Evolutionary conservation across 2,329 filamentous ascomycete genomes (phyloP).

Genomic region (Trichoderma sp.): DNA sequence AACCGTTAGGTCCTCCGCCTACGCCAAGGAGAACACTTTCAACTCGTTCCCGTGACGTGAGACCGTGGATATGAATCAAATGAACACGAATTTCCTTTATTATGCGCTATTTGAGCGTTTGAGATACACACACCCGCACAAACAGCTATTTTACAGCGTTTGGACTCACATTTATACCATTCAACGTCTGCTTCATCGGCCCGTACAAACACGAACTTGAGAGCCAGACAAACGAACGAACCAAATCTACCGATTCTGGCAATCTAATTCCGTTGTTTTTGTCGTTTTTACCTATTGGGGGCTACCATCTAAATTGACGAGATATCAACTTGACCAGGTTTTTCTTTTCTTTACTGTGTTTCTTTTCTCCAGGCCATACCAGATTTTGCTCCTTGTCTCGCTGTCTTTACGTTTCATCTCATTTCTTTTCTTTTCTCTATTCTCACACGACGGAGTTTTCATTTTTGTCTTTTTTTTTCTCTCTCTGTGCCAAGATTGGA

Average conservation of each 20-base stretch:
- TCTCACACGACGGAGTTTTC: conserved; percentile 5
- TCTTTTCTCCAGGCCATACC: not conserved
- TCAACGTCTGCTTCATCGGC: not conserved
- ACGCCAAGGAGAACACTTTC: conserved; percentile 12
- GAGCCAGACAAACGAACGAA: not conserved
- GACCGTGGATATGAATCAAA: conserved; percentile 7
- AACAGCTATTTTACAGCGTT: not conserved
- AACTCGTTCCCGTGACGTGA: not conserved
- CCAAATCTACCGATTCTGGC: conserved; percentile 8
- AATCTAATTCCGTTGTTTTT: not conserved
- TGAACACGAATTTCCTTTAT: not conserved
- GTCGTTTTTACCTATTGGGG: not conserved
- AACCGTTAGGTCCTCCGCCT: conserved; percentile 4
- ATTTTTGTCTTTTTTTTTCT: not conserved
- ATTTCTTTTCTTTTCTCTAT: not conserved
- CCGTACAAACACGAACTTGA: not conserved
- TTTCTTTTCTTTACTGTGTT: not conserved
- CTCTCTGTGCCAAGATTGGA: conserved; percentile 12
- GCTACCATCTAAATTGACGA: not conserved
- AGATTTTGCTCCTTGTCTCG: not conserved
- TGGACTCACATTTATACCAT: not conserved
- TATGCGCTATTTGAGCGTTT: not conserved
- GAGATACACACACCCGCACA: not conserved
- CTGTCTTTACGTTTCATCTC: not conserved
- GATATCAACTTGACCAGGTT: conserved; percentile 3